Percentiles rank a stretch among this genome's conserved stretches.
Evolutionary conservation across 1,139 yeast species (phyloP).

Genomic region (Candida neerlandica): DNA sequence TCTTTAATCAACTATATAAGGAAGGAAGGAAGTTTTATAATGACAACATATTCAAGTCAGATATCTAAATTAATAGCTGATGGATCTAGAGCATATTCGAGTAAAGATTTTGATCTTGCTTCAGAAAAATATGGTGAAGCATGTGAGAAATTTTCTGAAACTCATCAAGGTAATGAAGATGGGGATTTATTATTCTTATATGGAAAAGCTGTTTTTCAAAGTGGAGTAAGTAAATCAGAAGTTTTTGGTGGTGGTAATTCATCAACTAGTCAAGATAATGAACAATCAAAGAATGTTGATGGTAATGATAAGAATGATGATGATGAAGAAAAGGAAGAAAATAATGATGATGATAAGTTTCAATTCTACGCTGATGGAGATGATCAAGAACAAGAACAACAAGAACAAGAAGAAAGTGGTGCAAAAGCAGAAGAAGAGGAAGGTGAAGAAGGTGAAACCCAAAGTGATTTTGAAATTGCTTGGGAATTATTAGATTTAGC

Average conservation of each 20-base stretch:
- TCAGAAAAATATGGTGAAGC: constrained; percentile 75
- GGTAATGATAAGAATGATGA: constrained; percentile 20
- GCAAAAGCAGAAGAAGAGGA: constrained; percentile 36
- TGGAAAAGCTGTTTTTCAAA: constrained; percentile 79
- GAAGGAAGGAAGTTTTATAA: neutral
- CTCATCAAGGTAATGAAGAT: constrained; percentile 54
- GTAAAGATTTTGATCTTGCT: constrained; percentile 67
- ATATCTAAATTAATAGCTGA: constrained; percentile 52
- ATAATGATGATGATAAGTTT: constrained; percentile 41
- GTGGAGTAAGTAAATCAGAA: constrained; percentile 74
- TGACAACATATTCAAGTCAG: constrained; percentile 20
- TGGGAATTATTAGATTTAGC: constrained; percentile 86
- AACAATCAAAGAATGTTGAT: constrained; percentile 18
- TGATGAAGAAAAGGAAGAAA: constrained; percentile 19
- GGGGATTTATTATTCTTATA: constrained; percentile 74
- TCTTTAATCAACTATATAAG: neutral
- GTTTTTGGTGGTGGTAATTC: constrained; percentile 72
- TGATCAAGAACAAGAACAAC: constrained; percentile 26
- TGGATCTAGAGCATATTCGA: constrained; percentile 64
- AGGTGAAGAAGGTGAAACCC: constrained; percentile 46
- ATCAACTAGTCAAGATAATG: constrained; percentile 20
- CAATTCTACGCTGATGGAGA: constrained; percentile 59
- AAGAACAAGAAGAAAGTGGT: constrained; percentile 27
- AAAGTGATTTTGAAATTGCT: constrained; percentile 79
- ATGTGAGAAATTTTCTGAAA: constrained; percentile 57